Evolutionary conservation across 176 grass and related monocot genomes (phyloP).

Genomic region (Oryza longistaminata): DNA sequence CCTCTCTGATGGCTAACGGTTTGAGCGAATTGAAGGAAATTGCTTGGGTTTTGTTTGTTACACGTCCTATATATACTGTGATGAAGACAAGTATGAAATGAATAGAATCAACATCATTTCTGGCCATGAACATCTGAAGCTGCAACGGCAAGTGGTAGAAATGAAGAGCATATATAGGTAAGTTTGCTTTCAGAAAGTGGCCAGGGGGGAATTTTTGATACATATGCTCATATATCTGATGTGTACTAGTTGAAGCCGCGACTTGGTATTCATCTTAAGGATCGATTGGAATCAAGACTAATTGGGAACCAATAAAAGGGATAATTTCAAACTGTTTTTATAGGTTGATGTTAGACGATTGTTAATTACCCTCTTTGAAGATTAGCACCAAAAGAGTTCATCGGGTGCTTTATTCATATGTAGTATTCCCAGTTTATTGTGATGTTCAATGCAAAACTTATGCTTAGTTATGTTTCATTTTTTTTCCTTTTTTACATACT

Average conservation of each 20-base stretch:
- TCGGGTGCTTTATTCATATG: neutral
- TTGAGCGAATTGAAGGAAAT: constrained; percentile 19
- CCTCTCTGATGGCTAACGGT: constrained; percentile 11
- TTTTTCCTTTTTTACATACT: neutral
- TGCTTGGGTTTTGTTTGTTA: constrained; percentile 20
- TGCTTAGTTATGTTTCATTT: neutral
- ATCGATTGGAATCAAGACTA: constrained; percentile 3
- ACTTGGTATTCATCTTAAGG: constrained; percentile 34
- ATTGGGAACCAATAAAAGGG: constrained; percentile 37
- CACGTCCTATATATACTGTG: constrained; percentile 17
- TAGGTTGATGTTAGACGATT: neutral
- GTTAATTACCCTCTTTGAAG: neutral
- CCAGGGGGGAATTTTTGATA: neutral
- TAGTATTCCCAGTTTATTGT: neutral
- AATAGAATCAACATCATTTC: neutral
- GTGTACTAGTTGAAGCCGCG: constrained; percentile 39
- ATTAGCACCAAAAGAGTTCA: neutral
- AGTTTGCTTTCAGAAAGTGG: constrained; percentile 33
- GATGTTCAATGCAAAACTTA: neutral
- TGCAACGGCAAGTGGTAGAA: neutral
- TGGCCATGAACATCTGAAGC: constrained; percentile 15
- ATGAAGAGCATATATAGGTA: constrained; percentile 34
- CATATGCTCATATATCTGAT: constrained; percentile 37
- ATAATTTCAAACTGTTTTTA: constrained; percentile 26
- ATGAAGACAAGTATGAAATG: constrained; percentile 21